Evolutionary conservation across 2,329 filamentous ascomycete genomes (phyloP).

Genomic region (Aspergillus cejpii): DNA sequence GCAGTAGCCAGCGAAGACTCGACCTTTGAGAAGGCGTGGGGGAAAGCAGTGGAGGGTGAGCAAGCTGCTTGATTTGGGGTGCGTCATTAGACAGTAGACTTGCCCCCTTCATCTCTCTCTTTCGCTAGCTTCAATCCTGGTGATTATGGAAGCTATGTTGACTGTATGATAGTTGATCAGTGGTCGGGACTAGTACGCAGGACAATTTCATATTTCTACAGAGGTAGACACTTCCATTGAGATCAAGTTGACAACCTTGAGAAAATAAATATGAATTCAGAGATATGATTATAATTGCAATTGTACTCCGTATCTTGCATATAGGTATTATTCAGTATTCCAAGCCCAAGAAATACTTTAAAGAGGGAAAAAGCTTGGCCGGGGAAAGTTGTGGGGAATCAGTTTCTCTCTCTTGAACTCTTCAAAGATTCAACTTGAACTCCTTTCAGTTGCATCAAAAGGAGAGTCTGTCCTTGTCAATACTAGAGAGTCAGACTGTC

Average conservation of each 20-base stretch:
- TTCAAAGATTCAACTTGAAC: too few species aligned
- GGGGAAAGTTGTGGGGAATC: background rate
- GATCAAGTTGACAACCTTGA: too few species aligned
- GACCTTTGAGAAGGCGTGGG: slow-evolving; percentile 34
- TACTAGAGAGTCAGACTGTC: too few species aligned
- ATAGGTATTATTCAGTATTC: too few species aligned
- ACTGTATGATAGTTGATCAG: background rate
- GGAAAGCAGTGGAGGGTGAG: slow-evolving; percentile 29
- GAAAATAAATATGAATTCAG: too few species aligned
- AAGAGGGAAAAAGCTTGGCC: background rate
- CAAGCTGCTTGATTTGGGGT: slow-evolving; percentile 2
- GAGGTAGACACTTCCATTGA: too few species aligned
- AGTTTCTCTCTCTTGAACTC: too few species aligned
- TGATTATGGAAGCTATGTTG: background rate
- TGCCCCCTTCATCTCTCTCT: background rate
- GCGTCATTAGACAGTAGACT: background rate
- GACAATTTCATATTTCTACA: too few species aligned
- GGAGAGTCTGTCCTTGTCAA: background rate
- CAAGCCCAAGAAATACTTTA: too few species aligned
- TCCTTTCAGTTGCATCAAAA: background rate
- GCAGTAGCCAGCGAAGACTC: slow-evolving; percentile 17
- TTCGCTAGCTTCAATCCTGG: background rate
- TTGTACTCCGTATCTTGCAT: too few species aligned
- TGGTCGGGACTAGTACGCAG: too few species aligned
- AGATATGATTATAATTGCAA: too few species aligned